These are phyloP conservation scores for Bipolaris sorokiniana DNA, from an alignment of 2,329 filamentous ascomycete species.

Conservation along the genomic window DNA sequence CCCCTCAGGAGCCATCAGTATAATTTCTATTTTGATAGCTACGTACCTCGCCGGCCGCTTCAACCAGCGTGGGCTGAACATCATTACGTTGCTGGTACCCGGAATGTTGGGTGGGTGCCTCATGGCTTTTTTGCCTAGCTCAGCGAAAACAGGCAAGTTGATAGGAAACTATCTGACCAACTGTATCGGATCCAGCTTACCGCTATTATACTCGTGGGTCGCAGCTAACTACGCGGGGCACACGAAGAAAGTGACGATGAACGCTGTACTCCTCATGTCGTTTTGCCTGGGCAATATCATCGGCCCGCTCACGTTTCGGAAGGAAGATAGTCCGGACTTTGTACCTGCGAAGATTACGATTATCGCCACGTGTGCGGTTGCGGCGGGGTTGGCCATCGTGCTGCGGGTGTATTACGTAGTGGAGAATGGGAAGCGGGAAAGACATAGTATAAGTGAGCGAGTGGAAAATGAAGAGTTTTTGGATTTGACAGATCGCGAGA, in stretches of 20 bases:
- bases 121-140: slow-evolving; percentile 30
- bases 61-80: slow-evolving; percentile 31
- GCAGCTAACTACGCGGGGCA: slow-evolving; percentile 54
- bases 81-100: slow-evolving; percentile 25
- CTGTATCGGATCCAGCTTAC: slow-evolving; percentile 45
- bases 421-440: slow-evolving; percentile 44
- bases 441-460: not conserved
- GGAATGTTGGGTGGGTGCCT: slow-evolving; percentile 29
- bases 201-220: slow-evolving; percentile 49
- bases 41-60: slow-evolving; percentile 33
- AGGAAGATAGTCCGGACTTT: slow-evolving; percentile 45
- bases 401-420: slow-evolving; percentile 33
- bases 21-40: slow-evolving; percentile 31
- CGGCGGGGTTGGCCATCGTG: slow-evolving; percentile 52
- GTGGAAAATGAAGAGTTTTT: slow-evolving; percentile 43
- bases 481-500: slow-evolving; percentile 48
- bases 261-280: slow-evolving; percentile 51
- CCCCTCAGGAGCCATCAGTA: slow-evolving; percentile 31
- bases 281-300: slow-evolving; percentile 54
- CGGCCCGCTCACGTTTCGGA: slow-evolving; percentile 51
- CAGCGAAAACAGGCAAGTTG: slow-evolving; percentile 26
- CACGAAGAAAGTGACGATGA: slow-evolving; percentile 63
- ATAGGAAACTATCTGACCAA: slow-evolving; percentile 55
- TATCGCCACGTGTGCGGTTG: slow-evolving; percentile 27
- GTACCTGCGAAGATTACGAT: slow-evolving; percentile 55